Evolutionary conservation across 78 protist genomes (phyloP), one percentile per base, ranked within the genome.

Genomic region (Emiliania huxleyi): DNA sequence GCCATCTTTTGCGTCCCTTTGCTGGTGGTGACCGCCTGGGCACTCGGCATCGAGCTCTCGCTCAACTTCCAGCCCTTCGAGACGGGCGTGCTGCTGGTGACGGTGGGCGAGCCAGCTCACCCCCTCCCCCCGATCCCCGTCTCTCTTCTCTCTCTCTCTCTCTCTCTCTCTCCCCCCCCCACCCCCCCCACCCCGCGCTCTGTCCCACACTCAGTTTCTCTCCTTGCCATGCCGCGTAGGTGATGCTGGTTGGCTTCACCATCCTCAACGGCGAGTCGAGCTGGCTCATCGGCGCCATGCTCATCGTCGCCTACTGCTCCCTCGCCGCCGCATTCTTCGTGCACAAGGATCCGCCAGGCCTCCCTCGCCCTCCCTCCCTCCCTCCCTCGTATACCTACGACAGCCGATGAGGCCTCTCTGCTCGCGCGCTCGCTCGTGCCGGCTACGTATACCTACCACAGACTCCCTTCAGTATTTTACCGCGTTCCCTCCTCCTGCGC

Each of bases 271-370:
- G 95, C 42, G 40, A 77, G 77, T 52, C 92, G 56, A 94, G 75
- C 79, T 94, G 94, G 93, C 42, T 94, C 35, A 46, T 55, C 83
- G 95, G 95, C 15, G 2, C 71, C 46, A 35, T 87, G 92, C 90
- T 94, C 45, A 15, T 92, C 37, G 48, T 35, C n/a, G 91, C 92
- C 48, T 94, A 94, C 92, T 3, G 49, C 75, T 38, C 91, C 69
- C 6, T 94, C 35, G 91, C 93, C 48, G 49, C 49, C 38, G 83
- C 33, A 8, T 73, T 73, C 19, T 73, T 73, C 42, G 37, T 35
- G 15, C 83, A 73, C 42, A 42, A 33, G 19, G 83, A 73, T 42
- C 37, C 37, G 8, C 83, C 83, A n/a, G n/a, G n/a, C n/a, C n/a
- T n/a, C n/a, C n/a, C n/a, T n/a, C n/a, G n/a, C n/a, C n/a, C n/a